Evolutionary conservation across 345 rosid species (phyloP).

Genomic region (Eucalyptus rudis): DNA sequence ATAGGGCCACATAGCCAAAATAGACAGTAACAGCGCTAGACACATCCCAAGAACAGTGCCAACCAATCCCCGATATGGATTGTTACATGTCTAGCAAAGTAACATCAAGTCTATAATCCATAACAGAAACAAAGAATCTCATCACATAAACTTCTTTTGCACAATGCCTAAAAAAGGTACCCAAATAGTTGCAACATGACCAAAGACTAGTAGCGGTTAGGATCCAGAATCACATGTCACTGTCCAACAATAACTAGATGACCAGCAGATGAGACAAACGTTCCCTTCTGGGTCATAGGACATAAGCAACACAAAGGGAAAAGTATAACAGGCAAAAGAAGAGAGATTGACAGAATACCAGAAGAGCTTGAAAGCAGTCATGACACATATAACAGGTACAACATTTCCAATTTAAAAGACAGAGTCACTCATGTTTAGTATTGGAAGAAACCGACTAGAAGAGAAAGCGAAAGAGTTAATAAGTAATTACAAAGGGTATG

Average conservation of each 20-base stretch:
- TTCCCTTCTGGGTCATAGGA: background rate
- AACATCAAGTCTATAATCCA: background rate
- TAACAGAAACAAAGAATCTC: background rate
- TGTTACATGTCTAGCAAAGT: background rate
- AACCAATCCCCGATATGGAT: background rate
- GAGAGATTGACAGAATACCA: background rate
- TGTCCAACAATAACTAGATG: background rate
- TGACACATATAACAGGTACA: background rate
- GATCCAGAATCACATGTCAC: background rate
- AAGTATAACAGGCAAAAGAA: background rate
- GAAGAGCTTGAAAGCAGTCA: background rate
- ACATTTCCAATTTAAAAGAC: background rate
- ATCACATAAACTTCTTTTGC: background rate
- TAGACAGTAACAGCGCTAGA: background rate
- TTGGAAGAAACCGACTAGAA: conserved; percentile 6
- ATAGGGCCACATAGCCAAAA: background rate
- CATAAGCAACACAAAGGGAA: background rate
- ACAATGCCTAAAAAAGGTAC: background rate
- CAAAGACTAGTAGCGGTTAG: background rate
- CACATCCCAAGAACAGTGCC: background rate
- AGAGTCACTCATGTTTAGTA: background rate
- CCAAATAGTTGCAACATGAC: background rate
- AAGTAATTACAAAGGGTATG: conserved; percentile 21
- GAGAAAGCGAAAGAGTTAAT: background rate
- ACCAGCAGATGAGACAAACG: background rate